phyloP scores from a whole-genome alignment of 2,329 filamentous ascomycete genomes.

The Rachicladosporium sp. region DNA sequence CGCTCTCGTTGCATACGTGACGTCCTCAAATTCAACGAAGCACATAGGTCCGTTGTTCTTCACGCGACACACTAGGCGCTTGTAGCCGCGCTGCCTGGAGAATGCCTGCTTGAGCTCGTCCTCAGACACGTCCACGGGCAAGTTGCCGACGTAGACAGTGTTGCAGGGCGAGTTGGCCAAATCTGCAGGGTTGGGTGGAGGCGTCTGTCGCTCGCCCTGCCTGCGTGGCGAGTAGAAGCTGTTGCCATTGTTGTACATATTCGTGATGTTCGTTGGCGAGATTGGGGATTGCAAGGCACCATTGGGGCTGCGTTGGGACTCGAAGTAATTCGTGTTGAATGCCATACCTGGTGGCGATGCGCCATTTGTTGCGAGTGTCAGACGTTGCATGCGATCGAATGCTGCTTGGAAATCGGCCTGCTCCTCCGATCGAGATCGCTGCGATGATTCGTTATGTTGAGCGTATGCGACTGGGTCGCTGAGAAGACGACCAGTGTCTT shows the following conservation, averaged over 20 bases:
- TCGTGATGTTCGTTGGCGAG: conserved; percentile 40
- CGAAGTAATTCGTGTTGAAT: background rate
- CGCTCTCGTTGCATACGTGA: conserved; percentile 82
- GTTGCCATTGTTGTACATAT: conserved; percentile 47
- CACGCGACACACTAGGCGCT: conserved; percentile 83
- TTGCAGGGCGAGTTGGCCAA: conserved; percentile 89
- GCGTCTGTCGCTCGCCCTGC: conserved; percentile 46
- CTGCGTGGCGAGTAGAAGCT: conserved; percentile 25
- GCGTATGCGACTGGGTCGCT: conserved; percentile 62
- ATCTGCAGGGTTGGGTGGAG: conserved; percentile 84
- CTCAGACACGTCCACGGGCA: conserved; percentile 84
- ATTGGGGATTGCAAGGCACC: conserved; percentile 39
- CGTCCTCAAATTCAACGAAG: conserved; percentile 94
- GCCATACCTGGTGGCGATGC: background rate
- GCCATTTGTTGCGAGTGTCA: no score
- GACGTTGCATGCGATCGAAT: no score
- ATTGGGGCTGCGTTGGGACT: conserved; percentile 11
- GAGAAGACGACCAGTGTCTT: conserved; percentile 60
- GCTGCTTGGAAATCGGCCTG: no score
- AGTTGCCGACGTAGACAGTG: conserved; percentile 93
- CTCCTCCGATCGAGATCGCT: background rate
- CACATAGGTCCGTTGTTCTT: conserved; percentile 97
- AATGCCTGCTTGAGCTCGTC: conserved; percentile 93
- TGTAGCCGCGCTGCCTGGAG: conserved; percentile 86
- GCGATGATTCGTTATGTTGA: conserved; percentile 37